Base-by-base conservation (phyloP, 2,329 filamentous ascomycete genomes). In the Phialocephala subalpina region DNA sequence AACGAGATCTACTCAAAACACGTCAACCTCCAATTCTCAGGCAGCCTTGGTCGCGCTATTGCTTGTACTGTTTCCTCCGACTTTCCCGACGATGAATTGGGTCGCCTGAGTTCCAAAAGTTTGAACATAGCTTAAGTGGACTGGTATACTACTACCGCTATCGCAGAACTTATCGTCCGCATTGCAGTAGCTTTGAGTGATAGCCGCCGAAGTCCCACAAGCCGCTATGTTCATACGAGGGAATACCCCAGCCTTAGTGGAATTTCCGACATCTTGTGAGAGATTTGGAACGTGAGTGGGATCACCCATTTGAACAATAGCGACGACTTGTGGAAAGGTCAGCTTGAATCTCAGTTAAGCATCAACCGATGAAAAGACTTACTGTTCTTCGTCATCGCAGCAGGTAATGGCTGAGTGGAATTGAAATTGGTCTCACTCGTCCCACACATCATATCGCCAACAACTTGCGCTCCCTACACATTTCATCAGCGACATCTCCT, bases 301-400 rank as follows among this genome's bases (percentile, higher is more conserved):
- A 62, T 80, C 78, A 12, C 77, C 78, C 72, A 80, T 78, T 49
- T 77, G 72, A n/a, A 76, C 71, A 20, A 77, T 72, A 22, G 76
- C 77, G n/a, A 74, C 67, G 57, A 73, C 69, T 70, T 25, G 16
- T 16, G 35, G 36, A 14, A 52, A 25, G 36, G 38, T 60, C 49
- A 61, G 58, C 27, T 25, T 42, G 16, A 29, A 20, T n/a, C n/a
- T 36, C n/a, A 27, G 47, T 22, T 14, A 11, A 36, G 35, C 11
- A 40, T n/a, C 25, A 11, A 56, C 14, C 36, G 27, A 25, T 25
- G 42, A 57, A 29, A 14, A 33, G 29, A 33, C 29, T 33, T 33
- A 60, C 45, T 42, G 8, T 33, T 63, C 62, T 59, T 69, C 0
- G 74, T 70, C 38, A 60, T 47, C 56, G 67, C 53, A 6, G 57